Conservation (phyloP, 2,329 filamentous ascomycete species). For the Mycosphaerella sp. region DNA sequence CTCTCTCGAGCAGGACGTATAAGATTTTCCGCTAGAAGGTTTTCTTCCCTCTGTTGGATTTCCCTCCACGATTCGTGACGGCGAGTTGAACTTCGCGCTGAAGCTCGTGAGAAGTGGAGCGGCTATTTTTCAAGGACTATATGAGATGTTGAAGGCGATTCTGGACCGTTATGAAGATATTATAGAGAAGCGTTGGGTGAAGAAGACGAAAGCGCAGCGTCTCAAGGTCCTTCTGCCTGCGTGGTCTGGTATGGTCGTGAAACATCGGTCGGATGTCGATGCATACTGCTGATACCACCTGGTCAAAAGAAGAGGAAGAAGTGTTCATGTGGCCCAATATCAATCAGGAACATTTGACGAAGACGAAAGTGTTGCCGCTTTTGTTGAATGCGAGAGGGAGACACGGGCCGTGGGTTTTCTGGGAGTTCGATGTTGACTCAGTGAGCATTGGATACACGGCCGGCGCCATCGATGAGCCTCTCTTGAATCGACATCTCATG, state of each 20-base stretch:
- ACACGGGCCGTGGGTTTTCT: not conserved
- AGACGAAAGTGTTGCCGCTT: not conserved
- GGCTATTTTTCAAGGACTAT: slow-evolving; percentile 8
- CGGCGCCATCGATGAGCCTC: not conserved
- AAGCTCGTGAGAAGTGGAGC: no score
- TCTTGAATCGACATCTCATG: not conserved
- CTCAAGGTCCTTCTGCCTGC: slow-evolving; percentile 6
- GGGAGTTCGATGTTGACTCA: not conserved
- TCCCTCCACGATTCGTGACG: no score
- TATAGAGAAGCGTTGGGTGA: slow-evolving; percentile 13
- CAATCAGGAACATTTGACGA: slow-evolving; percentile 5
- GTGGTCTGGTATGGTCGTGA: slow-evolving; percentile 5
- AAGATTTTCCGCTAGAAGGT: no score
- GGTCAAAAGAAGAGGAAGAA: not conserved
- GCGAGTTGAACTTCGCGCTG: no score
- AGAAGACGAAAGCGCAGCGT: slow-evolving; percentile 15
- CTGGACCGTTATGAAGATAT: slow-evolving; percentile 9
- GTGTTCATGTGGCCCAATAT: slow-evolving; percentile 3
- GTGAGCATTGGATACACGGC: not conserved
- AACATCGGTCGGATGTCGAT: slow-evolving; percentile 12
- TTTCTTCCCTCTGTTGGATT: no score
- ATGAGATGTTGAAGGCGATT: not conserved
- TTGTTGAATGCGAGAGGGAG: not conserved
- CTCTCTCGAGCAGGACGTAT: no score
- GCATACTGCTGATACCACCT: not conserved